Evolutionary conservation across 2,329 filamentous ascomycete species (phyloP).

Genomic region (Ampelomyces quisqualis): DNA sequence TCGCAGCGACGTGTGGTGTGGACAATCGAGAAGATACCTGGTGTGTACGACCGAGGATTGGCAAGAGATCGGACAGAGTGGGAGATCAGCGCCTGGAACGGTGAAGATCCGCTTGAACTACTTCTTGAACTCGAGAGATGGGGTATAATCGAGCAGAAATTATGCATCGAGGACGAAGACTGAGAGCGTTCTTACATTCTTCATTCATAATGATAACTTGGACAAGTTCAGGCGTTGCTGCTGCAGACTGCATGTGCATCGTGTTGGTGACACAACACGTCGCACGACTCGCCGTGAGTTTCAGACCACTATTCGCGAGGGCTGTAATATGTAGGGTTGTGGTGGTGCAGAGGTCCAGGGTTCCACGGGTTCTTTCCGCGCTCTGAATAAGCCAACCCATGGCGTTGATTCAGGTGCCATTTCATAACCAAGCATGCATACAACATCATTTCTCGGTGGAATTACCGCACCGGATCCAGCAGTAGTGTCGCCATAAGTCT

Average conservation of each 20-base stretch:
- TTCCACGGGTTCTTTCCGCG: background rate
- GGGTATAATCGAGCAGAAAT: constrained; percentile 25
- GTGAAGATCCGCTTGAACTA: constrained; percentile 25
- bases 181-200: constrained; percentile 1
- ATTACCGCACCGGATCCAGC: background rate
- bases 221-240: no score
- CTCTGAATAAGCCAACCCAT: background rate
- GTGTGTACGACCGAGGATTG: no score
- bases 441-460: background rate
- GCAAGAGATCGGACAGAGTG: no score
- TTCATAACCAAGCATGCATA: background rate
- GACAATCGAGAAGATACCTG: no score
- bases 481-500: background rate
- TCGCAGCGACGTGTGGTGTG: no score
- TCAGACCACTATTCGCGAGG: background rate
- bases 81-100: constrained; percentile 31
- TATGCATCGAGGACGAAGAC: constrained; percentile 24
- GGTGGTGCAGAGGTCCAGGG: background rate
- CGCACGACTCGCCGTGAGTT: background rate
- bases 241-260: no score
- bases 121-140: constrained; percentile 25
- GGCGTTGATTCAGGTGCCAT: background rate
- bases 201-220: no score
- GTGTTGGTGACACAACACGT: no score
- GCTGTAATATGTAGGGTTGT: background rate